Base-by-base conservation (phyloP, 495 filamentous ascomycete genomes). In the Bathelium albidoporum region DNA sequence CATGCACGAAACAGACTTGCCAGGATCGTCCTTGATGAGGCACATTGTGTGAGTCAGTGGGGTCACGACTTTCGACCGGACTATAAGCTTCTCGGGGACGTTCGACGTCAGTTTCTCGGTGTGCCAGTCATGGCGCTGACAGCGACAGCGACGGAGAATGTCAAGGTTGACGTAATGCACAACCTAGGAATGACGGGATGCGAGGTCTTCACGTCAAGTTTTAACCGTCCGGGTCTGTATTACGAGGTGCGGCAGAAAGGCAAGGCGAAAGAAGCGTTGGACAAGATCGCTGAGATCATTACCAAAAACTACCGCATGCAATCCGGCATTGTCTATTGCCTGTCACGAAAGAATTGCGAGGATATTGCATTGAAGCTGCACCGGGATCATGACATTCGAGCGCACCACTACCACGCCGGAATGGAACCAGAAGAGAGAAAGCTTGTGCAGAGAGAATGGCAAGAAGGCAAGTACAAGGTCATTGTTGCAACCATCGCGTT, bases 401-500 rank as follows among this genome's bases (percentile, higher is more conserved):
- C 93, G 18, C 74, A 83, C 16, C 85, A 95, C 72, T 99, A 94
- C 71, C 94, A 99, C 74, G 93, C 93, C 12, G 82, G 80, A 4
- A 85, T 97, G 75, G 73, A 82, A 1, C 62, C 85, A 0, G 68
- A 80, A 9, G 81, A 87, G 20, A 93, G 89, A 72, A 73, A 76
- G 1, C 61, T 79, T 5, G 79, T 91, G 5, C 95, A 97, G 71
- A 81, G 80, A 62, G 69, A 84, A 2, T 99, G 94, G 94, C 95
- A 97, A 71, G 71, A 73, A 26, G 89, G 91, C 1, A 75, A 77
- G 64, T 81, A 83, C 65, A 86, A 95, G 64, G 90, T 99, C 36
- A 93, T 99, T 28, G 94, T 99, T 31, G 95, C 94, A n/a, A 99
- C 94, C 0, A 97, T 97, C 73, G 94, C 94, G 31, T 98, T 98